Evolutionary conservation across 31 red algal species (phyloP).

Genomic region (Odonthalia washingtoniensis): DNA sequence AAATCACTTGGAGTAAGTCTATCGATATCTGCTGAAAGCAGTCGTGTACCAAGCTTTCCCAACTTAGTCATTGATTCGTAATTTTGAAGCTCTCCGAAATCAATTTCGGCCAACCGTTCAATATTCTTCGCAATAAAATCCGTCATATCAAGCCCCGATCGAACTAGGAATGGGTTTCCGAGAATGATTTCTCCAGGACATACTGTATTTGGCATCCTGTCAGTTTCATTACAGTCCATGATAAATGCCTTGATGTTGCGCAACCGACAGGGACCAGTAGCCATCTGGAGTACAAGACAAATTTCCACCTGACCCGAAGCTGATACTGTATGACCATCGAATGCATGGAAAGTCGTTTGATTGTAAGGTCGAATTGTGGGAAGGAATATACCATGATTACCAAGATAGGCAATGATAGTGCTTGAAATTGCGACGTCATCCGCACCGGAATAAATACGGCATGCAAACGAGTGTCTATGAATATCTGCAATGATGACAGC

Average conservation of each 20-base stretch:
- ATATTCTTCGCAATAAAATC: conserved; percentile 58
- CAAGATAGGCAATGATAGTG: conserved; percentile 45
- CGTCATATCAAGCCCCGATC: conserved; percentile 38
- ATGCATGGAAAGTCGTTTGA: conserved; percentile 10
- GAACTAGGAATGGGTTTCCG: conserved; percentile 52
- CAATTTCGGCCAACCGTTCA: conserved; percentile 45
- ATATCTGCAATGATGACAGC: conserved; percentile 42
- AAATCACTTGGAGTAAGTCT: background rate
- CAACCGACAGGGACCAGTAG: conserved; percentile 33
- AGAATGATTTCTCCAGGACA: conserved; percentile 49
- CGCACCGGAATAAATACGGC: conserved; percentile 53
- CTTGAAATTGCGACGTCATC: conserved; percentile 44
- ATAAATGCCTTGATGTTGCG: conserved; percentile 41
- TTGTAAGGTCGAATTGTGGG: background rate
- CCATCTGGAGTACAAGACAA: conserved; percentile 38
- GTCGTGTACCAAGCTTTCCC: conserved; percentile 40
- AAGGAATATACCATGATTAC: conserved; percentile 21
- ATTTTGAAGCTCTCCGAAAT: conserved; percentile 18
- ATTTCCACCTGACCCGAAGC: conserved; percentile 35
- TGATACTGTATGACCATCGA: conserved; percentile 15
- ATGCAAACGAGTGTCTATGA: conserved; percentile 31
- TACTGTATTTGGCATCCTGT: conserved; percentile 6
- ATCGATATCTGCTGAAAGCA: conserved; percentile 21
- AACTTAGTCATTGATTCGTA: conserved; percentile 3
- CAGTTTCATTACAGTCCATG: background rate